Percentiles rank a stretch among this genome's conserved stretches.
Conservation (phyloP, 192 early-diverging fungal genomes). For the Allomyces javanicus region DNA sequence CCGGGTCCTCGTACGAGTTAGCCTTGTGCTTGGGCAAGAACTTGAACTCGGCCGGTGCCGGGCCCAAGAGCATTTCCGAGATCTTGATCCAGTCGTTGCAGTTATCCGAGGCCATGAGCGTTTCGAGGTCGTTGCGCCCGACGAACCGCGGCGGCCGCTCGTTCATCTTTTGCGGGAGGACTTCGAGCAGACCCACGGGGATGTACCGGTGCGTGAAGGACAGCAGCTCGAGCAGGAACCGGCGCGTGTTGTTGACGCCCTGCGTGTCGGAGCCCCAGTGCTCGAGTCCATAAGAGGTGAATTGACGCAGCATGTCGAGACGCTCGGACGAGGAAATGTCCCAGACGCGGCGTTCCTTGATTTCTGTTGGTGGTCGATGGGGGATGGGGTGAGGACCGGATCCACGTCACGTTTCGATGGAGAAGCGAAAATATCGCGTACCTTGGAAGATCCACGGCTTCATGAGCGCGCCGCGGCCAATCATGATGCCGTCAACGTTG, state of each 20-base stretch:
- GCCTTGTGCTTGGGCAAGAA: slow-evolving; percentile 92
- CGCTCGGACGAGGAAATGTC: slow-evolving; percentile 81
- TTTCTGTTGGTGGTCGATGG: slow-evolving; percentile 25
- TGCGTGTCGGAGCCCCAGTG: slow-evolving; percentile 82
- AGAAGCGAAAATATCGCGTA: not conserved
- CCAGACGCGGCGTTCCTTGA: slow-evolving; percentile 63
- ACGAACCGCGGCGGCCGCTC: slow-evolving; percentile 65
- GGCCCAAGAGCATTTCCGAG: slow-evolving; percentile 76
- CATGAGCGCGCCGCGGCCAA: slow-evolving; percentile 77
- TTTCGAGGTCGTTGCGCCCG: slow-evolving; percentile 83
- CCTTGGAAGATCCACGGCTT: slow-evolving; percentile 90
- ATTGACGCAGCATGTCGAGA: slow-evolving; percentile 70
- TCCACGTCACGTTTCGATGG: no score
- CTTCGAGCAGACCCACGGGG: slow-evolving; percentile 81
- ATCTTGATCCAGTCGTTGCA: slow-evolving; percentile 81
- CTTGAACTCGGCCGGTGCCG: slow-evolving; percentile 60
- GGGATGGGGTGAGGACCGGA: no score
- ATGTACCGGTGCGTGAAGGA: slow-evolving; percentile 60
- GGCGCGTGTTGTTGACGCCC: slow-evolving; percentile 66
- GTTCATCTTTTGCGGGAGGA: slow-evolving; percentile 77
- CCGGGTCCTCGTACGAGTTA: slow-evolving; percentile 43
- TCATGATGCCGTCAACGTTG: slow-evolving; percentile 69
- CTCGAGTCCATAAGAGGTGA: slow-evolving; percentile 70
- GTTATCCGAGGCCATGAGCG: slow-evolving; percentile 67
- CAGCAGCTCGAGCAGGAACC: slow-evolving; percentile 65